Conservation (phyloP, 169 alveolate genomes). For the Plasmodium relictum region DNA sequence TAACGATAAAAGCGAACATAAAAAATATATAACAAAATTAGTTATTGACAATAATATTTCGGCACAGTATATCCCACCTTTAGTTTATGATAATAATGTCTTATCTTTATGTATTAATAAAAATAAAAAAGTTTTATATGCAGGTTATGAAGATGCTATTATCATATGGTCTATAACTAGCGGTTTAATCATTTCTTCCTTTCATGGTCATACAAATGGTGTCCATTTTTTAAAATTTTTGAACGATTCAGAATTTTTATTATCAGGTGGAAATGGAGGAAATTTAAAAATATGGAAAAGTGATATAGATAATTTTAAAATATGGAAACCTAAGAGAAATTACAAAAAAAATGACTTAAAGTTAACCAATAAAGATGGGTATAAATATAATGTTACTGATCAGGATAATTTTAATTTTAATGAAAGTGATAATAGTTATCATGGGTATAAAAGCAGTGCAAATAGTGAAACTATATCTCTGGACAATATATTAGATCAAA, state of each 20-base stretch:
- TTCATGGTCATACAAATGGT: slow-evolving; percentile 77
- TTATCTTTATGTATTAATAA: slow-evolving; percentile 57
- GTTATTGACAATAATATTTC: slow-evolving; percentile 62
- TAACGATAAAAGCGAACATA: not conserved
- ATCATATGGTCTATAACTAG: slow-evolving; percentile 58
- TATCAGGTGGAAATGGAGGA: slow-evolving; percentile 75
- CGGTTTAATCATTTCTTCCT: slow-evolving; percentile 57
- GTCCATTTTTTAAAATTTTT: slow-evolving; percentile 51
- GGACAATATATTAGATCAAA: slow-evolving; percentile 43
- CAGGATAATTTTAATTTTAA: slow-evolving; percentile 37
- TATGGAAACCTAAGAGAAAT: slow-evolving; percentile 65
- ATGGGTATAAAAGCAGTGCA: slow-evolving; percentile 8
- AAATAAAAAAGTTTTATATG: slow-evolving; percentile 60
- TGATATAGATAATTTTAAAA: slow-evolving; percentile 63
- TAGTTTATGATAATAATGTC: slow-evolving; percentile 40
- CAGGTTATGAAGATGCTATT: slow-evolving; percentile 75
- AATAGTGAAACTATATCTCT: slow-evolving; percentile 49
- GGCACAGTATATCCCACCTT: slow-evolving; percentile 67
- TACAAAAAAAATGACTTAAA: slow-evolving; percentile 13
- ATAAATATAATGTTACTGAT: not conserved
- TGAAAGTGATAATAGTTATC: slow-evolving; percentile 50
- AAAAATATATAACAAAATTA: slow-evolving; percentile 22
- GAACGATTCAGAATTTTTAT: slow-evolving; percentile 48
- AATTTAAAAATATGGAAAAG: slow-evolving; percentile 71
- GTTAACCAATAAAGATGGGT: not conserved